These are phyloP conservation scores for Ceratocystiopsis minuta DNA, from an alignment of 2,329 filamentous ascomycete genomes.

Conservation along the genomic window DNA sequence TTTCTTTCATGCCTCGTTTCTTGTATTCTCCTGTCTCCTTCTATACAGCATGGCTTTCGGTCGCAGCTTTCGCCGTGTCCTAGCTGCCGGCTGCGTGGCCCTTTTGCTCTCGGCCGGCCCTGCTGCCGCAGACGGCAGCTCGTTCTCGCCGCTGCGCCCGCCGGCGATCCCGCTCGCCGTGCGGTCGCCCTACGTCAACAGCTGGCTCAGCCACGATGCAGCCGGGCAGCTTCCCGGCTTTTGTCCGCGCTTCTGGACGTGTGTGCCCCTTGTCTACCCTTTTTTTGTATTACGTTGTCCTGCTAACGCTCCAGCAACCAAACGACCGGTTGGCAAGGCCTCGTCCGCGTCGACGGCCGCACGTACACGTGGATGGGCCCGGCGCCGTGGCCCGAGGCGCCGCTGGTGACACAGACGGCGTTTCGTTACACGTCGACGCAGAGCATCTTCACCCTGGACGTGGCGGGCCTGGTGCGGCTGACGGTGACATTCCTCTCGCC, in stretches of 20 bases:
- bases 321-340: constrained; percentile 46
- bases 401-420: constrained; percentile 38
- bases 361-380: constrained; percentile 51
- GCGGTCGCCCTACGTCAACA: constrained; percentile 55
- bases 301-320: constrained; percentile 23
- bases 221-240: constrained; percentile 49
- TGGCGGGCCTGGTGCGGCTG: constrained; percentile 41
- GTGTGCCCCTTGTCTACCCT: constrained; percentile 16
- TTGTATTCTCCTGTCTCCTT: no score
- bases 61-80: no score
- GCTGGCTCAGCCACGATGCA: constrained; percentile 46
- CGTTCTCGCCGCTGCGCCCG: constrained; percentile 15
- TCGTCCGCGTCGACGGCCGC: constrained; percentile 48
- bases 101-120: no score
- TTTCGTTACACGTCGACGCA: constrained; percentile 56
- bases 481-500: constrained; percentile 55
- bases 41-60: no score
- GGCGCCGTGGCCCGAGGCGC: constrained; percentile 21
- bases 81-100: no score
- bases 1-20: no score
- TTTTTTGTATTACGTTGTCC: no score
- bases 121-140: background rate
- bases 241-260: constrained; percentile 56
- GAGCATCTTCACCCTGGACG: constrained; percentile 51
- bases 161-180: constrained; percentile 45